Base-by-base conservation (phyloP, 202 grass and related monocot genomes). In the Cymbopogon flexuosus region DNA sequence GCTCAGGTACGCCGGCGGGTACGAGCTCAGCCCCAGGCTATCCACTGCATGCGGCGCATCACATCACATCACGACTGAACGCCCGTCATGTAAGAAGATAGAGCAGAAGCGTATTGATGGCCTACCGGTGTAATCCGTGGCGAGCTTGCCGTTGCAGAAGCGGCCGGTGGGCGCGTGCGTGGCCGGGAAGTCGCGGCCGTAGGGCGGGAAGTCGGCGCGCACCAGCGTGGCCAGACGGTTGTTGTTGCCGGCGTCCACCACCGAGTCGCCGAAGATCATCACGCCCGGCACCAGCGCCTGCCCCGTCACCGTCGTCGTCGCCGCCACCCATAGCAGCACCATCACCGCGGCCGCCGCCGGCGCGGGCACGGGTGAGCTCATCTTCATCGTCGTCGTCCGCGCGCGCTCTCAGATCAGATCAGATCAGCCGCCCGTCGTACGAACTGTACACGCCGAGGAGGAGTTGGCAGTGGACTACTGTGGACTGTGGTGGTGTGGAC, bases 101-200 rank as follows among this genome's bases (percentile, higher is more conserved):
- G 33, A 27, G 27, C 27, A 27, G 27, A n/a, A n/a, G n/a, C n/a
- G n/a, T n/a, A n/a, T n/a, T n/a, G n/a, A n/a, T n/a, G 31, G 31
- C 4, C 5, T 86, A 94, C 94, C 89, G 37, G 92, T 90, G 81
- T 91, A 92, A 60, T 97, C 94, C 1, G 89, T 94, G 81, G 89
- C 91, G 31, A 97, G 87, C 72, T 97, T 97, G 83, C 94, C 94
- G 79, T 97, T 97, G 84, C 90, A 94, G 87, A 97, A 97, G 62
- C 92, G 88, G 8, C 91, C 94, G 5, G 94, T 94, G 3, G 94
- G 91, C 1, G 57, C 64, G 80, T 91, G 94, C 29, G 89, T 82
- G 21, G 21, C 21, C 36, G 58, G 77, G 62, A 94, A 97, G 78
- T 97, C 94, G 76, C 92, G 89, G 51, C 94, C 94, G 42, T 97